Percentiles rank a stretch among this genome's conserved stretches.
Evolutionary conservation across 176 grass and related monocot species (phyloP).

Genomic region (Panicum miliaceum): DNA sequence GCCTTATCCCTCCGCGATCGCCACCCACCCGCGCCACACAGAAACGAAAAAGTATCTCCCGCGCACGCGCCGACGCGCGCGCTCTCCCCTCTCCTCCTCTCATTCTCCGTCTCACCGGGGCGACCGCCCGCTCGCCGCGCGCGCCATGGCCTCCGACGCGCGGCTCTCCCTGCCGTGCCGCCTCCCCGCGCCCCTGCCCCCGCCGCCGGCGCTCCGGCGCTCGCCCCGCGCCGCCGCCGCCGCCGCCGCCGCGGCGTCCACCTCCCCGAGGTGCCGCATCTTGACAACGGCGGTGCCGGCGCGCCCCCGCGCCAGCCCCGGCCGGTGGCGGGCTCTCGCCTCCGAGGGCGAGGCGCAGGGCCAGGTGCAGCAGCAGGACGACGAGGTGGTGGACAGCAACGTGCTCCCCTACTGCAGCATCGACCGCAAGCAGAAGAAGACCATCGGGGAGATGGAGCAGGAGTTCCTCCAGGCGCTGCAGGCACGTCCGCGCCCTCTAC

Average conservation of each 20-base stretch:
- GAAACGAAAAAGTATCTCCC: background rate
- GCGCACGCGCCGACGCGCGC: background rate
- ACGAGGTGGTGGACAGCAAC: conserved; percentile 67
- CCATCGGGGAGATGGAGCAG: conserved; percentile 90
- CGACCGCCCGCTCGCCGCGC: background rate
- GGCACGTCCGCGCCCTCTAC: conserved; percentile 29
- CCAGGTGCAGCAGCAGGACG: conserved; percentile 28
- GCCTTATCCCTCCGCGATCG: conserved; percentile 16
- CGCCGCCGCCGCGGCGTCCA: conserved; percentile 32
- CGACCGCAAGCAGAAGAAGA: conserved; percentile 78
- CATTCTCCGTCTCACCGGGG: background rate
- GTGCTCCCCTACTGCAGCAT: conserved; percentile 89
- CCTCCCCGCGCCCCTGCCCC: conserved; percentile 35
- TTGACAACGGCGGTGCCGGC: background rate
- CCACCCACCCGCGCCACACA: background rate
- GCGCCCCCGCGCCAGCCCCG: background rate
- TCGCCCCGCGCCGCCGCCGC: conserved; percentile 10
- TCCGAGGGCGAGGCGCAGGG: conserved; percentile 39
- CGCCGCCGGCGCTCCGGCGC: conserved; percentile 39
- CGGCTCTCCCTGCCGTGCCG: conserved; percentile 49
- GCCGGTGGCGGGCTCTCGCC: conserved; percentile 17
- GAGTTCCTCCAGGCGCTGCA: conserved; percentile 89
- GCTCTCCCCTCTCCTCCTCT: too few relatives aligned
- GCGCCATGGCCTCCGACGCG: conserved; percentile 56
- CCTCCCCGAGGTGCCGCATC: conserved; percentile 38